Conservation (phyloP, 331 rosid species). For the Phaseolus coccineus region DNA sequence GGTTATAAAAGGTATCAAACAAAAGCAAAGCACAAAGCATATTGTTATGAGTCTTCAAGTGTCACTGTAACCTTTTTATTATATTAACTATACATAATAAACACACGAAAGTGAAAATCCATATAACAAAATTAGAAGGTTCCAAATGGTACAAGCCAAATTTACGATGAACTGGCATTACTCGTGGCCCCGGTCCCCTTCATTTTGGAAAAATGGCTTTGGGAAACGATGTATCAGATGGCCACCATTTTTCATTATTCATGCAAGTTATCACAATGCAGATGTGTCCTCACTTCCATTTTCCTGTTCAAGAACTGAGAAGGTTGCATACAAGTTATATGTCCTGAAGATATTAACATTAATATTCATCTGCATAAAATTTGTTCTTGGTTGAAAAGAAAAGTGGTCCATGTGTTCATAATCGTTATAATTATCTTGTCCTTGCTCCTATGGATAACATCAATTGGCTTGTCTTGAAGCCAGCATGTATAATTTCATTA, state of each 20-base stretch:
- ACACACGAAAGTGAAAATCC: neutral
- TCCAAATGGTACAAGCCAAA: slow-evolving; percentile 42
- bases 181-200: slow-evolving; percentile 44
- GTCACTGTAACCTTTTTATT: neutral
- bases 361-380: neutral
- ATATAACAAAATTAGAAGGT: neutral
- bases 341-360: neutral
- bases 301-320: neutral
- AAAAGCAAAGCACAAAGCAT: slow-evolving; percentile 32
- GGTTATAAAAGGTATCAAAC: slow-evolving; percentile 37
- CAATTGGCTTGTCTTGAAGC: slow-evolving; percentile 17
- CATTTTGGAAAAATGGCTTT: slow-evolving; percentile 19
- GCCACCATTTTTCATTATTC: slow-evolving; percentile 36
- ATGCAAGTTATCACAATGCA: slow-evolving; percentile 38
- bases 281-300: slow-evolving; percentile 35
- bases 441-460: slow-evolving; percentile 24
- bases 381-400: neutral
- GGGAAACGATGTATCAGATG: slow-evolving; percentile 52
- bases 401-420: neutral
- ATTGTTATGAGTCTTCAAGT: slow-evolving; percentile 6
- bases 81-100: neutral
- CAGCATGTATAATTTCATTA: slow-evolving; percentile 27
- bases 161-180: neutral
- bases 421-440: neutral
- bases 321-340: neutral